phyloP scores from a whole-genome alignment of 257 asterid genomes.

The Solanum sejunctum region DNA sequence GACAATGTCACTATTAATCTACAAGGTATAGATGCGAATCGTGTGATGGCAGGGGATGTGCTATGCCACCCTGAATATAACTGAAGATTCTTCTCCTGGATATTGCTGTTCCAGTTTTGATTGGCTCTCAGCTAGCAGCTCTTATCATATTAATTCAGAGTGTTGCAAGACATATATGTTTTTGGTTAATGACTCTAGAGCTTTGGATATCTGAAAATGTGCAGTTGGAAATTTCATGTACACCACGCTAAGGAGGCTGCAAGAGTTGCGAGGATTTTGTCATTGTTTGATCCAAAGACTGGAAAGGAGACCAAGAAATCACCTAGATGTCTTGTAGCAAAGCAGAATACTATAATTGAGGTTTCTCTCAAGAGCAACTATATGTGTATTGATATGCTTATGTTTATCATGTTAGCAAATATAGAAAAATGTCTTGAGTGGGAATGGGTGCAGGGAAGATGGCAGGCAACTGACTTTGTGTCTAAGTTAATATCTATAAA shows the following conservation, averaged over 20 bases:
- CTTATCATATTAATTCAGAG: constrained; percentile 17
- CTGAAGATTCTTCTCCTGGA: constrained; percentile 67
- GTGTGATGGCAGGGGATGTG: constrained; percentile 67
- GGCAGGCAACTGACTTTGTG: not conserved
- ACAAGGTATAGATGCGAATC: constrained; percentile 63
- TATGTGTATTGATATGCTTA: not conserved
- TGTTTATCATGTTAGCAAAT: not conserved
- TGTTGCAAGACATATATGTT: not conserved
- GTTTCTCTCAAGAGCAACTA: constrained; percentile 22
- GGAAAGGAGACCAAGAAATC: constrained; percentile 66
- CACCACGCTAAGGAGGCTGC: constrained; percentile 88
- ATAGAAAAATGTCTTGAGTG: not conserved
- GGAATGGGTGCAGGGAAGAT: not conserved
- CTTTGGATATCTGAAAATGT: not conserved
- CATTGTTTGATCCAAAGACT: constrained; percentile 74
- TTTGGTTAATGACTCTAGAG: not conserved
- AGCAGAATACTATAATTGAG: constrained; percentile 77
- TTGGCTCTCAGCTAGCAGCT: constrained; percentile 71
- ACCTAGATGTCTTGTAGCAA: constrained; percentile 66
- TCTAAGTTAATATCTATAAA: not conserved
- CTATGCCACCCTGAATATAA: constrained; percentile 81
- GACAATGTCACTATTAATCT: constrained; percentile 67
- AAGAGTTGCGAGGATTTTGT: constrained; percentile 43
- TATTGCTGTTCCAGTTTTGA: constrained; percentile 48
- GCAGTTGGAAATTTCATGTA: constrained; percentile 86